Evolutionary conservation across 331 rosid species (phyloP).

Genomic region (Telfairia occidentalis): DNA sequence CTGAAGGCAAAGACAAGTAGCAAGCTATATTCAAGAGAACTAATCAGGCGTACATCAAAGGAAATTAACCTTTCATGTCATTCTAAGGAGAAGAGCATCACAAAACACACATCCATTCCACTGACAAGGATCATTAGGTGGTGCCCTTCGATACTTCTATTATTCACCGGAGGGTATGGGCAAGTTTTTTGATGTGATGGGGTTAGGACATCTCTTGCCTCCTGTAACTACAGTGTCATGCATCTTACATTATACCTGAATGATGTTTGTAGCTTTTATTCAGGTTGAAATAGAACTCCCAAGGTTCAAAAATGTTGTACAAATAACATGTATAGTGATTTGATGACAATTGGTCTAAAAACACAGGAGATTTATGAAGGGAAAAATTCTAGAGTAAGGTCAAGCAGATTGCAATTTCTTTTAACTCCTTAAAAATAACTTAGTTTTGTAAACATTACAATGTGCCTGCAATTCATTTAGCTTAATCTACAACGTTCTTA

Average conservation of each 20-base stretch:
- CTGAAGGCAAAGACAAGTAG: neutral
- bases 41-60: neutral
- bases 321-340: neutral
- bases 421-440: neutral
- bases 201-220: neutral
- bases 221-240: constrained; percentile 4
- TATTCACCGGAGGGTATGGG: constrained; percentile 7
- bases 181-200: constrained; percentile 3
- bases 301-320: neutral
- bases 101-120: constrained; percentile 5
- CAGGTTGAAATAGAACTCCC: neutral
- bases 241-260: constrained; percentile 4
- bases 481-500: neutral
- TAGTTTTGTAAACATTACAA: neutral
- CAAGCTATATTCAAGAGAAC: neutral
- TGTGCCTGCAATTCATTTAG: neutral
- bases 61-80: constrained; percentile 6
- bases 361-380: neutral
- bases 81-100: constrained; percentile 6
- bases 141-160: constrained; percentile 1
- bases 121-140: neutral
- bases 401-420: neutral
- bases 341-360: neutral
- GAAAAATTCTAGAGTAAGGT: neutral
- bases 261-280: constrained; percentile 3